Evolutionary conservation across 371 early-diverging fungal species (phyloP).

Genomic region (Syncephalastrum racemosum): DNA sequence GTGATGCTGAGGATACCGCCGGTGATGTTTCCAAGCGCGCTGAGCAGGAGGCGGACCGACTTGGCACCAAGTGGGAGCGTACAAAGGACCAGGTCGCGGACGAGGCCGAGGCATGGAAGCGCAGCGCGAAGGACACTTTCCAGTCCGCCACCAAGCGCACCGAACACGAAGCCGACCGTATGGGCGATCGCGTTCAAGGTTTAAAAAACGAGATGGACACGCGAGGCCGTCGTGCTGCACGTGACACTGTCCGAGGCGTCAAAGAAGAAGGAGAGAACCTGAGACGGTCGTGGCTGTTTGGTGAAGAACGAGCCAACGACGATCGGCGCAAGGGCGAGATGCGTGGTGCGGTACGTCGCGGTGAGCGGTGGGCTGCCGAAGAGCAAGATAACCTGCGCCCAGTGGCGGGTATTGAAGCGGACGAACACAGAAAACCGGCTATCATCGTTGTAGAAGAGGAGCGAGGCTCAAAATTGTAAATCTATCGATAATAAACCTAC

Average conservation of each 20-base stretch:
- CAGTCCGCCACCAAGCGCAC: not conserved
- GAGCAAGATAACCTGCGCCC: conserved; percentile 28
- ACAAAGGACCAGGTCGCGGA: conserved; percentile 10
- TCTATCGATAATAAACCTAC: too few relatives aligned
- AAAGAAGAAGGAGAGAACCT: conserved; percentile 16
- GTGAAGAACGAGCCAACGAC: conserved; percentile 1
- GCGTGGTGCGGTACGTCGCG: conserved; percentile 16
- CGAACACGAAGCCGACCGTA: conserved; percentile 6
- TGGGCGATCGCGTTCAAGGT: conserved; percentile 11
- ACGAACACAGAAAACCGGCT: too few relatives aligned
- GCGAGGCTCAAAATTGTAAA: too few relatives aligned
- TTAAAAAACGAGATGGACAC: conserved; percentile 12
- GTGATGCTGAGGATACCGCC: conserved; percentile 4
- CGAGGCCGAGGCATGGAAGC: not conserved
- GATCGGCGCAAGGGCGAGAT: not conserved
- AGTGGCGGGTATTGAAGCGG: too few relatives aligned
- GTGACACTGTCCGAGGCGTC: not conserved
- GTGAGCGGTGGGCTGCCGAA: conserved; percentile 33
- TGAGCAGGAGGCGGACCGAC: conserved; percentile 7
- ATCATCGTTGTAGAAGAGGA: too few relatives aligned
- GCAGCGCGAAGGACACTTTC: not conserved
- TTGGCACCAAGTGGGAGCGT: conserved; percentile 10
- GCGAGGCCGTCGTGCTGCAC: conserved; percentile 1
- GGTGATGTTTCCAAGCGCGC: conserved; percentile 9
- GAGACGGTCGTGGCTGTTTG: conserved; percentile 1